phyloP scores from a whole-genome alignment of 257 asterid genomes.

The Capsicum rhomboideum region DNA sequence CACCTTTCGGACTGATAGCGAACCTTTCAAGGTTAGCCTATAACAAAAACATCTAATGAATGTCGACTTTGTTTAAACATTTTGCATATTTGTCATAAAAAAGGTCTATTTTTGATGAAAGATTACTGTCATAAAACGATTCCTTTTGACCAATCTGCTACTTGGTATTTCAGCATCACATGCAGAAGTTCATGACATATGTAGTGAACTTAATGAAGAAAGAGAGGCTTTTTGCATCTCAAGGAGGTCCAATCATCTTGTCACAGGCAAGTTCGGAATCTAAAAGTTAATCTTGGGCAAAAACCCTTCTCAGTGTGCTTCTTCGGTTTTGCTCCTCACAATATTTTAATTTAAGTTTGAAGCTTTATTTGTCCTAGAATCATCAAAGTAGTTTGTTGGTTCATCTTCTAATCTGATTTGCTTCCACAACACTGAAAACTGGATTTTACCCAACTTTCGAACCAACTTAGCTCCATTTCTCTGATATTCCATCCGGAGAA shows the following conservation, averaged over 20 bases:
- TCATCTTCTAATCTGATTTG: background rate
- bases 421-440: background rate
- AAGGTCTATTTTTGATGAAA: background rate
- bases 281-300: background rate
- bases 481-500: background rate
- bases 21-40: slow-evolving; percentile 62
- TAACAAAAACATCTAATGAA: background rate
- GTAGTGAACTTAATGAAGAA: slow-evolving; percentile 76
- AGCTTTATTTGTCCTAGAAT: background rate
- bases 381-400: background rate
- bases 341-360: background rate
- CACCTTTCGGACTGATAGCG: slow-evolving; percentile 79
- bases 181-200: slow-evolving; percentile 68
- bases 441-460: background rate
- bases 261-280: slow-evolving; percentile 54
- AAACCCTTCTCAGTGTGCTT: background rate
- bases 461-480: background rate
- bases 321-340: background rate
- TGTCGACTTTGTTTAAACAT: background rate
- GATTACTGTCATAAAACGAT: background rate
- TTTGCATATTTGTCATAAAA: background rate
- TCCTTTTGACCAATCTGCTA: slow-evolving; percentile 2
- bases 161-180: slow-evolving; percentile 50
- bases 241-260: slow-evolving; percentile 86
- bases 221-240: slow-evolving; percentile 75